These are phyloP conservation scores for Yamadazyma dushanensis DNA, from an alignment of 1,139 yeast species.

Conservation along the genomic window DNA sequence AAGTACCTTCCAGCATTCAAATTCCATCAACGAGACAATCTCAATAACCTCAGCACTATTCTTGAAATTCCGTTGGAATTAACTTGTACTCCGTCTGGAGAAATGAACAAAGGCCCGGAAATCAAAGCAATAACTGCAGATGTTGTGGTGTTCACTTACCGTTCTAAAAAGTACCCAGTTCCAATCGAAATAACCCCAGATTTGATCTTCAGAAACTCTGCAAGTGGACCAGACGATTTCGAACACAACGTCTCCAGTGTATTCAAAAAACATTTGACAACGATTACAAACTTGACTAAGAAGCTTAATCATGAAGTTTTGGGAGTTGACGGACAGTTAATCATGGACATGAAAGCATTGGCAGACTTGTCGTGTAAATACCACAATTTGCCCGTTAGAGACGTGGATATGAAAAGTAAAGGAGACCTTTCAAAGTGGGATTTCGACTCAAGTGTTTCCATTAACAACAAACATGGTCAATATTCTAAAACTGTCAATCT, in stretches of 20 bases:
- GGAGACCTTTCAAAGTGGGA: constrained; percentile 10
- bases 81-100: constrained; percentile 22
- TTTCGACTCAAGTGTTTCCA: constrained; percentile 2
- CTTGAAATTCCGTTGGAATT: constrained; percentile 37
- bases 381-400: constrained; percentile 25
- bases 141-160: constrained; percentile 36
- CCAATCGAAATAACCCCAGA: constrained; percentile 46
- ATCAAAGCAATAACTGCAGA: constrained; percentile 34
- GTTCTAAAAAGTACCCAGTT: constrained; percentile 38
- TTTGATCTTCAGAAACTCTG: constrained; percentile 31
- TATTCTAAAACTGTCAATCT: constrained; percentile 20
- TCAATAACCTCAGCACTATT: constrained; percentile 18
- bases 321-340: constrained; percentile 38
- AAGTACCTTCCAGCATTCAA: constrained; percentile 35
- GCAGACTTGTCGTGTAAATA: constrained; percentile 37
- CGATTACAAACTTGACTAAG: constrained; percentile 29
- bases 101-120: constrained; percentile 24
- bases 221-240: constrained; percentile 30
- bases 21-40: constrained; percentile 15
- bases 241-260: constrained; percentile 36
- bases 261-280: constrained; percentile 31
- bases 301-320: constrained; percentile 33
- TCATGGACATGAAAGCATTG: constrained; percentile 38
- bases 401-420: constrained; percentile 9
- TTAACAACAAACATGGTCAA: constrained; percentile 4